Evolutionary conservation across 2,329 filamentous ascomycete genomes (phyloP).

Genomic region (Ceratocystis papillata): DNA sequence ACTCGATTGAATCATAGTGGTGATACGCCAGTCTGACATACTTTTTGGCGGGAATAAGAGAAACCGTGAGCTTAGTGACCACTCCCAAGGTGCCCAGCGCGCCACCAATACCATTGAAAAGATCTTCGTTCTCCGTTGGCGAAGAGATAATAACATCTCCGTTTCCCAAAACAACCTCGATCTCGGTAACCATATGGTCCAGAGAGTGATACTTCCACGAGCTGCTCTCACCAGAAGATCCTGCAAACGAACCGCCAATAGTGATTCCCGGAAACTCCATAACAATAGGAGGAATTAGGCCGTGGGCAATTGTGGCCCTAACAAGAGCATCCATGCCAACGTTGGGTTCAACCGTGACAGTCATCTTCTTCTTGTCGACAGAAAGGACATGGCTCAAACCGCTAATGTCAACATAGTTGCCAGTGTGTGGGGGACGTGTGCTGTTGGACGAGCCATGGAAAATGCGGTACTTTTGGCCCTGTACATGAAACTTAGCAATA

Average conservation of each 20-base stretch:
- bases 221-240: constrained; percentile 57
- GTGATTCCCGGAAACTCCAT: constrained; percentile 67
- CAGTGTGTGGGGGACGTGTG: constrained; percentile 46
- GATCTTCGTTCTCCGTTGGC: constrained; percentile 39
- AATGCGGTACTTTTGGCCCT: constrained; percentile 53
- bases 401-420: constrained; percentile 57
- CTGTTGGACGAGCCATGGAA: constrained; percentile 69
- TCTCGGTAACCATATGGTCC: constrained; percentile 47
- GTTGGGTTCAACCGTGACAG: constrained; percentile 58
- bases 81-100: constrained; percentile 58
- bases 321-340: constrained; percentile 57
- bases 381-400: constrained; percentile 50
- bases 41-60: constrained; percentile 43
- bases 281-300: constrained; percentile 53
- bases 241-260: constrained; percentile 55
- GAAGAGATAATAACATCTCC: constrained; percentile 48
- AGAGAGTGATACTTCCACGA: constrained; percentile 58
- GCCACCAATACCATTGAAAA: constrained; percentile 55
- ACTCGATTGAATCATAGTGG: constrained; percentile 34
- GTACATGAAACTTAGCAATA: constrained; percentile 37
- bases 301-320: constrained; percentile 43
- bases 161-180: constrained; percentile 55
- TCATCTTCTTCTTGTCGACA: constrained; percentile 44
- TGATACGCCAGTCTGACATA: constrained; percentile 51
- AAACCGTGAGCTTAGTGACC: constrained; percentile 51